phyloP scores from a whole-genome alignment of 140 eudicot species.

The Erigeron philadelphicus region DNA sequence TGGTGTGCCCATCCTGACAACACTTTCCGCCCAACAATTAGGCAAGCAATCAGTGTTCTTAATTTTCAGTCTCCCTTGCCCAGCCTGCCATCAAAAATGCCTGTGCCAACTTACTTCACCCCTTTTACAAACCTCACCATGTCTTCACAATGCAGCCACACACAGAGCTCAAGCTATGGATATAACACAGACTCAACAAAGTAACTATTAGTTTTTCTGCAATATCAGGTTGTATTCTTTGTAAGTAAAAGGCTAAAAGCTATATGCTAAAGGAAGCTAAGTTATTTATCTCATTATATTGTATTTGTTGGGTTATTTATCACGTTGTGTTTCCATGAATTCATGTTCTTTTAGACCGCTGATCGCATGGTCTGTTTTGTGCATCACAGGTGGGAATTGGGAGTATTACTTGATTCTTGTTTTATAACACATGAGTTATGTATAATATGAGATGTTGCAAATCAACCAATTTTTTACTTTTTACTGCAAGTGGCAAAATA shows the following conservation, averaged over 20 bases:
- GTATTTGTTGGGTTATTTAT: slow-evolving; percentile 15
- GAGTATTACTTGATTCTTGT: neutral
- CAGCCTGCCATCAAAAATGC: slow-evolving; percentile 35
- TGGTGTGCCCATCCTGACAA: slow-evolving; percentile 50
- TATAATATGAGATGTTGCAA: neutral
- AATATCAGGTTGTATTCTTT: neutral
- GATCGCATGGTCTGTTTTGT: neutral
- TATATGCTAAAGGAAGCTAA: neutral
- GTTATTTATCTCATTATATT: neutral
- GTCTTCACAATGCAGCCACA: slow-evolving; percentile 25
- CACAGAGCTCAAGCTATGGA: slow-evolving; percentile 30
- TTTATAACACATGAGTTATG: neutral
- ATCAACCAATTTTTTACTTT: too few relatives aligned
- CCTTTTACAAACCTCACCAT: slow-evolving; percentile 16
- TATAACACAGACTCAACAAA: slow-evolving; percentile 31
- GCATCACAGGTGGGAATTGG: neutral
- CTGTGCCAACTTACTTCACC: slow-evolving; percentile 33
- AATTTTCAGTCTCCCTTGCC: slow-evolving; percentile 38
- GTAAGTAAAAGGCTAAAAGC: neutral
- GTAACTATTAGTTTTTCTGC: slow-evolving; percentile 11
- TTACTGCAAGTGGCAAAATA: too few relatives aligned
- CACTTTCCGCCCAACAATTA: slow-evolving; percentile 33
- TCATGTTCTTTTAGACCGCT: slow-evolving; percentile 3
- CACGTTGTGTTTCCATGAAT: neutral
- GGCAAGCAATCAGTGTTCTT: slow-evolving; percentile 41